These are phyloP conservation scores for Epichloe festucae DNA, from an alignment of 2,329 filamentous ascomycete genomes.

Conservation along the genomic window DNA sequence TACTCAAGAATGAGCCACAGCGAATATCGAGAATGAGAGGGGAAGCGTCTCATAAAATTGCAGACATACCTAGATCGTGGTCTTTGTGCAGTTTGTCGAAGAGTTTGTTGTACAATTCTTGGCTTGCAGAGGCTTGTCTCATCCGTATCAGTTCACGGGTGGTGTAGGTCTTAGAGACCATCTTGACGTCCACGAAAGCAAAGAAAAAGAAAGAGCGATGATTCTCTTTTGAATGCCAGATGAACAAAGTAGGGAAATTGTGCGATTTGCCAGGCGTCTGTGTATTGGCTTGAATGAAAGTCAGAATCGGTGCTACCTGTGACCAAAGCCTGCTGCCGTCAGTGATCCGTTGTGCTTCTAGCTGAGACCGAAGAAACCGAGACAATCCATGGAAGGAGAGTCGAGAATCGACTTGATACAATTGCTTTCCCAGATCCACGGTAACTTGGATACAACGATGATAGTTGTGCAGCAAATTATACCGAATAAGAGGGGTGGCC, in stretches of 20 bases:
- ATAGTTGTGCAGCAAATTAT: slow-evolving; percentile 19
- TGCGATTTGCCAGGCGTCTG: slow-evolving; percentile 8
- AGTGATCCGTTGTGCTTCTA: slow-evolving; percentile 18
- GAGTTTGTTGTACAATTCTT: slow-evolving; percentile 17
- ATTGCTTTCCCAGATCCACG: slow-evolving; percentile 17
- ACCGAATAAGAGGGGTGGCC: slow-evolving; percentile 16
- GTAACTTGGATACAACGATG: slow-evolving; percentile 17
- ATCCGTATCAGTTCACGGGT: slow-evolving; percentile 30
- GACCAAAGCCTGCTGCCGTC: slow-evolving; percentile 15
- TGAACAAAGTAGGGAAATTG: slow-evolving; percentile 26
- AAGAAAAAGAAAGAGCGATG: slow-evolving; percentile 28
- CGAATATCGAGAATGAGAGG: neutral
- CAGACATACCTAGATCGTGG: slow-evolving; percentile 26
- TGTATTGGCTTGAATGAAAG: slow-evolving; percentile 18
- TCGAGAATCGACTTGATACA: slow-evolving; percentile 11
- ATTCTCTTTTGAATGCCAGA: slow-evolving; percentile 21
- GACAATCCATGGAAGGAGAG: slow-evolving; percentile 10
- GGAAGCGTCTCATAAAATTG: too few species aligned
- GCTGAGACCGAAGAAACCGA: slow-evolving; percentile 14
- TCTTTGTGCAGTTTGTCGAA: slow-evolving; percentile 24
- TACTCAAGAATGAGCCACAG: slow-evolving; percentile 6
- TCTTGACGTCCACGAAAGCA: slow-evolving; percentile 24
- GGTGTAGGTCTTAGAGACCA: slow-evolving; percentile 31
- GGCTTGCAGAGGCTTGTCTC: slow-evolving; percentile 14
- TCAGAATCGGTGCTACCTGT: slow-evolving; percentile 21